These are phyloP conservation scores for Penicillium manginii DNA, from an alignment of 495 filamentous ascomycete genomes.

Conservation along the genomic window DNA sequence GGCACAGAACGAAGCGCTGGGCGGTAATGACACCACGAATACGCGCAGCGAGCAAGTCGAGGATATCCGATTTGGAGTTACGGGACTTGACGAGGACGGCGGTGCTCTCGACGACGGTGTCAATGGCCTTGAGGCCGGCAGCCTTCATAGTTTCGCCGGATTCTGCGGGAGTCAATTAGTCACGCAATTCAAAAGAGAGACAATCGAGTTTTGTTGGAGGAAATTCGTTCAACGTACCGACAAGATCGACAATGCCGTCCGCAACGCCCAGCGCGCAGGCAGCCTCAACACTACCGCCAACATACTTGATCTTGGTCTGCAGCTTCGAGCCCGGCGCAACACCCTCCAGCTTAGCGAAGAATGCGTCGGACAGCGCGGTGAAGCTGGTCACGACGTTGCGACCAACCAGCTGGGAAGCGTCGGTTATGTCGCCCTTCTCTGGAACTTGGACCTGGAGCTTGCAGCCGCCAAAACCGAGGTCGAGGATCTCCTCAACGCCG, in stretches of 20 bases:
- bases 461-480: conserved; percentile 88
- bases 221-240: conserved; percentile 67
- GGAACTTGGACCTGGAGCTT: conserved; percentile 96
- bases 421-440: conserved; percentile 72
- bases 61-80: conserved; percentile 76
- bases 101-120: conserved; percentile 84
- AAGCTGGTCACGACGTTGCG: conserved; percentile 96
- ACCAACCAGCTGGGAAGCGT: conserved; percentile 80
- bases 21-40: conserved; percentile 96
- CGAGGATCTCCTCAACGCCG: conserved; percentile 80
- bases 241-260: conserved; percentile 95
- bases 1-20: conserved; percentile 90
- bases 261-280: conserved; percentile 95
- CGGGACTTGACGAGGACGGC: conserved; percentile 93
- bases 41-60: conserved; percentile 78
- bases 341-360: conserved; percentile 78
- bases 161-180: conserved; percentile 56
- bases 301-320: conserved; percentile 79
- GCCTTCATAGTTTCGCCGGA: conserved; percentile 98
- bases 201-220: too few relatives aligned
- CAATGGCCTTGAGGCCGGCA: conserved; percentile 93
- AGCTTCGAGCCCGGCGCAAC: conserved; percentile 37
- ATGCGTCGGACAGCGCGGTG: conserved; percentile 74
- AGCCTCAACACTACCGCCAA: conserved; percentile 95
- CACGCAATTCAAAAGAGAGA: too few relatives aligned